Percentiles rank a stretch among this genome's conserved stretches.
Conservation (phyloP, 2,329 filamentous ascomycete species). For the Aspergillus sp. region DNA sequence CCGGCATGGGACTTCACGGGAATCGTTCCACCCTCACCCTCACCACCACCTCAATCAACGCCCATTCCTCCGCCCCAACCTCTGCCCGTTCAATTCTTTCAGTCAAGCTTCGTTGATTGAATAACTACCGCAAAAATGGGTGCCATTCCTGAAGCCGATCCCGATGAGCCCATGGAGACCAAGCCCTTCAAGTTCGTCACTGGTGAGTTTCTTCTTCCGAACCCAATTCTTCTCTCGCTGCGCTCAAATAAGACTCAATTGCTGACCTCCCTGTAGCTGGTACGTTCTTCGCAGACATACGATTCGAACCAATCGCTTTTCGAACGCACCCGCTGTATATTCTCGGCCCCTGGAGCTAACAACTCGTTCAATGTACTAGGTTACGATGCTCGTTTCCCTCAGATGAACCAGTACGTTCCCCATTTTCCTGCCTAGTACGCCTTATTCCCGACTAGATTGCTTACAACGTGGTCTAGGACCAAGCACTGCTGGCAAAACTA, state of each 20-base stretch:
- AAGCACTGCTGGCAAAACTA: conserved; percentile 99
- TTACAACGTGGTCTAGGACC: conserved; percentile 49
- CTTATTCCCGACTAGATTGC: background rate
- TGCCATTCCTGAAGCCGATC: conserved; percentile 62
- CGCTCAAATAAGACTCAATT: conserved; percentile 32
- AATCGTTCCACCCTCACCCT: conserved; percentile 26
- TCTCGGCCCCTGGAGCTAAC: conserved; percentile 7
- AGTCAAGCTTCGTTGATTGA: conserved; percentile 16
- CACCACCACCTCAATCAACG: conserved; percentile 18
- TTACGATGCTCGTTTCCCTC: conserved; percentile 98
- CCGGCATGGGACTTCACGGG: conserved; percentile 37
- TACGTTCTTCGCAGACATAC: conserved; percentile 35
- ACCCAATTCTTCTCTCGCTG: conserved; percentile 16
- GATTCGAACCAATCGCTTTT: conserved; percentile 13
- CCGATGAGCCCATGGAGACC: conserved; percentile 78
- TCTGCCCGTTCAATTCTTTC: conserved; percentile 15
- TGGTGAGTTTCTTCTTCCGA: conserved; percentile 61
- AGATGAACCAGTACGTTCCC: conserved; percentile 68
- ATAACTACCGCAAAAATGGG: conserved; percentile 69
- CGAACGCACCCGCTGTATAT: conserved; percentile 9
- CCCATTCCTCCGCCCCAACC: conserved; percentile 20
- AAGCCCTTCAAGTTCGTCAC: conserved; percentile 99
- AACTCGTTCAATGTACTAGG: conserved; percentile 55
- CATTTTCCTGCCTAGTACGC: conserved; percentile 15
- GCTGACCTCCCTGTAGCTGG: conserved; percentile 50